phyloP scores from a whole-genome alignment of 2,329 filamentous ascomycete species.

The Ceratocystis albifundus region DNA sequence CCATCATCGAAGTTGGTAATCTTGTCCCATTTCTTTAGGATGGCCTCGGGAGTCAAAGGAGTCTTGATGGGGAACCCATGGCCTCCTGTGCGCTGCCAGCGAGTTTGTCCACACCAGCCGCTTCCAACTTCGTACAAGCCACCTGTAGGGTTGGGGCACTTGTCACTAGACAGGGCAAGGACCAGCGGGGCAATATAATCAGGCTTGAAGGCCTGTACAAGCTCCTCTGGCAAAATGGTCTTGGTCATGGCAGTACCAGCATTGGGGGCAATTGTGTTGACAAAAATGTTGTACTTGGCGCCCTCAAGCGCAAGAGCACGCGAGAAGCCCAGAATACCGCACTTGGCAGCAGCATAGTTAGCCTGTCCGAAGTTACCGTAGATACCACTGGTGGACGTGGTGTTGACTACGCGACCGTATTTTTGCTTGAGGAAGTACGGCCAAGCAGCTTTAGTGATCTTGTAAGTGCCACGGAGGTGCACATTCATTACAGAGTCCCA shows the following conservation, averaged over 20 bases:
- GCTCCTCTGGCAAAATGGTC: constrained; percentile 88
- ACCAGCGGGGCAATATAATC: constrained; percentile 95
- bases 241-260: constrained; percentile 92
- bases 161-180: constrained; percentile 71
- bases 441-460: constrained; percentile 94
- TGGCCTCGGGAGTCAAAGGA: constrained; percentile 70
- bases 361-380: constrained; percentile 99
- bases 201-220: constrained; percentile 98
- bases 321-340: constrained; percentile 89
- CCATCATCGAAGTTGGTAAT: constrained; percentile 82
- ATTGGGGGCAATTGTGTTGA: constrained; percentile 97
- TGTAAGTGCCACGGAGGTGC: constrained; percentile 89
- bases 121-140: constrained; percentile 89
- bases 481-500: constrained; percentile 91
- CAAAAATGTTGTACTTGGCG: constrained; percentile 91
- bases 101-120: constrained; percentile 82
- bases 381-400: constrained; percentile 90
- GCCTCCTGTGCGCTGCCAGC: constrained; percentile 88
- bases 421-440: constrained; percentile 97
- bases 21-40: constrained; percentile 61
- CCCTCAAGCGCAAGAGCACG: constrained; percentile 87
- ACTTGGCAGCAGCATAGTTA: constrained; percentile 89
- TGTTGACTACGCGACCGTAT: constrained; percentile 94
- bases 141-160: constrained; percentile 73
- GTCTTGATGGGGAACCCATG: constrained; percentile 85